Percentiles rank a stretch among this genome's conserved stretches.
phyloP scores from a whole-genome alignment of 2,329 filamentous ascomycete species.

The Ophiostoma himal-ulmi region DNA sequence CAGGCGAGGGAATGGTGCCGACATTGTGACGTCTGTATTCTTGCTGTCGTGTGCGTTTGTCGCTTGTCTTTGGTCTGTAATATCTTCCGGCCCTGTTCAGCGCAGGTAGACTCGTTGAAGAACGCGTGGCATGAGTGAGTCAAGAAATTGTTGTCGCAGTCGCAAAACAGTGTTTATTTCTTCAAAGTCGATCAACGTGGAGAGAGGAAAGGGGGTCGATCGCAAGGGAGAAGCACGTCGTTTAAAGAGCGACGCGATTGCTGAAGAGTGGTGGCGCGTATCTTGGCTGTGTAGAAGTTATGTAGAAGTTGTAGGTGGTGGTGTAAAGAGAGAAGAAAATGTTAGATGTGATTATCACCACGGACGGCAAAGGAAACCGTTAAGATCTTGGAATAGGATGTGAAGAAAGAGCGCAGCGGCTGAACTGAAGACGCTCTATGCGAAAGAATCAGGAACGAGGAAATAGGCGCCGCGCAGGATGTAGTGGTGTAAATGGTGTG shows the following conservation, averaged over 20 bases:
- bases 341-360: not conserved
- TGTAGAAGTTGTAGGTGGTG: not conserved
- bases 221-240: constrained; percentile 11
- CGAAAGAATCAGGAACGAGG: constrained; percentile 17
- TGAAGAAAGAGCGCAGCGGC: constrained; percentile 16
- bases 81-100: not conserved
- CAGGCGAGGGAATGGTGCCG: constrained; percentile 42
- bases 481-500: constrained; percentile 6
- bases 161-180: not conserved
- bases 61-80: not conserved
- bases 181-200: not conserved
- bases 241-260: constrained; percentile 11
- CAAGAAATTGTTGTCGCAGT: not conserved
- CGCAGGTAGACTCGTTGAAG: constrained; percentile 13
- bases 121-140: constrained; percentile 16
- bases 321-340: not conserved
- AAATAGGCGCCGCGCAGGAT: not conserved
- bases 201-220: constrained; percentile 5
- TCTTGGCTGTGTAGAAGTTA: not conserved
- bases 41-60: not conserved
- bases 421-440: constrained; percentile 13
- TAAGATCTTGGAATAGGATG: not conserved
- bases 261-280: not conserved
- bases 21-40: constrained; percentile 34
- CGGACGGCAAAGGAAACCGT: constrained; percentile 13